Evolutionary conservation across 768 basidiomycete species (phyloP), one percentile per base, ranked within the genome.

Genomic region (Mycena floridula): DNA sequence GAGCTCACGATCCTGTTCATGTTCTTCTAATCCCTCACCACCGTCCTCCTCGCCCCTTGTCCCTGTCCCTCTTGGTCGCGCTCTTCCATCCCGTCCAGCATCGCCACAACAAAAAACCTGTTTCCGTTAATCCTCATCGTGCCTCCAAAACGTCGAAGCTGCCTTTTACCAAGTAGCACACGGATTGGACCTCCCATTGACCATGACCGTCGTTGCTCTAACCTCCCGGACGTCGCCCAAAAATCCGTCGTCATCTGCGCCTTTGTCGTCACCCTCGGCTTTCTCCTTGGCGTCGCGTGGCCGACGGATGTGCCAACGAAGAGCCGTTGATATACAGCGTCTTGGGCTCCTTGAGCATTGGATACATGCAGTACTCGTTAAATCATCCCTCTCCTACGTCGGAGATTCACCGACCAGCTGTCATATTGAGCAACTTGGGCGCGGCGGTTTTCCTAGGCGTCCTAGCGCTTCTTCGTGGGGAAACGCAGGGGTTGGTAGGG

Each of bases 91-190:
- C 83, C 85, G 0, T 66, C 62, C 25, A 51, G 79, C 25, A 76
- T 80, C 21, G n/a, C 67, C 3, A 63, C 64, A 23, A 68, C 68
- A 4, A 78, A 72, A 56, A 82, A 80, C 51, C 71, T 85, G 4
- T 50, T 73, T 2, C 80, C 83, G 2, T 76, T 85, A 7, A 74
- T 86, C 0, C 60, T 75, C 2, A 80, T 86, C 35, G 5, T 89
- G 88, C 55, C 67, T 89, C 43, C 73, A 84, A 23, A 80, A 77
- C 43, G 85, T 90, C 18, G 87, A 89, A 44, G 85, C 87, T 3
- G 79, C 82, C 1, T 90, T 84, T 61, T 90, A 87, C 63, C 86
- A 88, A 70, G 88, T 94, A 54, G 90, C 89, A 1, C 69, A 89
- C 52, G 89, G 90, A 0, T 73, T 94, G 27, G 82, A 89, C 3